Evolutionary conservation across 768 basidiomycete species (phyloP).

Genomic region (Russula brevipes): DNA sequence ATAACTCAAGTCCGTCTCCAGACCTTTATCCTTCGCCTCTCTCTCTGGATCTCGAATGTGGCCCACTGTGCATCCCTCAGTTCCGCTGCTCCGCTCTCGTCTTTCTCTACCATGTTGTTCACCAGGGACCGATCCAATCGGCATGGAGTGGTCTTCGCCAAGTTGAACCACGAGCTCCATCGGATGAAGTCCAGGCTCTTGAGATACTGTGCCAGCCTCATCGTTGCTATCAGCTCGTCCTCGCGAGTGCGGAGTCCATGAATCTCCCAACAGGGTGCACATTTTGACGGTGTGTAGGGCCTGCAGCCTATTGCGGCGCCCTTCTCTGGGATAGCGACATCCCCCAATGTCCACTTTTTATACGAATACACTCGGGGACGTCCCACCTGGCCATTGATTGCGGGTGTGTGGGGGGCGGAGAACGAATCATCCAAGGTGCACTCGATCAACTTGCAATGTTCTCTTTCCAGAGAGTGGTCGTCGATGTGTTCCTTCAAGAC

Average conservation of each 20-base stretch:
- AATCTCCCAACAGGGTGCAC: conserved; percentile 21
- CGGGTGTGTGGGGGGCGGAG: conserved; percentile 21
- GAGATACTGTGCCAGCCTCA: conserved; percentile 25
- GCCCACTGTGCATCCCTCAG: conserved; percentile 30
- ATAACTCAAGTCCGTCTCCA: conserved; percentile 38
- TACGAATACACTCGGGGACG: conserved; percentile 11
- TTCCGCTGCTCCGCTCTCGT: not conserved
- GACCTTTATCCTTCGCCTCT: conserved; percentile 39
- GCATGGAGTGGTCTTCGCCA: conserved; percentile 7
- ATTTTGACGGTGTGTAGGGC: conserved; percentile 23
- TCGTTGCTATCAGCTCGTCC: conserved; percentile 22
- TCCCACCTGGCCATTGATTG: not conserved
- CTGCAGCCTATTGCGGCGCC: conserved; percentile 1
- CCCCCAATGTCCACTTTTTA: conserved; percentile 15
- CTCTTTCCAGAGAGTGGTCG: conserved; percentile 31
- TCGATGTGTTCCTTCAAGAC: conserved; percentile 45
- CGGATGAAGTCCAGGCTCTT: conserved; percentile 19
- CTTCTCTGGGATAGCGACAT: not conserved
- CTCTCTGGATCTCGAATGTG: conserved; percentile 40
- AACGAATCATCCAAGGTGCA: conserved; percentile 15
- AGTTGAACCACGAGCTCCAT: conserved; percentile 26
- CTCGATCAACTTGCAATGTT: not conserved
- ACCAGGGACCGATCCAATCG: not conserved
- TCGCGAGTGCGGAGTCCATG: conserved; percentile 18
- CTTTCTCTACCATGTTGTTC: not conserved